Evolutionary conservation across 2,329 filamentous ascomycete genomes (phyloP), one percentile per base, ranked within the genome.

Genomic region (Hymenoscyphus linearis): DNA sequence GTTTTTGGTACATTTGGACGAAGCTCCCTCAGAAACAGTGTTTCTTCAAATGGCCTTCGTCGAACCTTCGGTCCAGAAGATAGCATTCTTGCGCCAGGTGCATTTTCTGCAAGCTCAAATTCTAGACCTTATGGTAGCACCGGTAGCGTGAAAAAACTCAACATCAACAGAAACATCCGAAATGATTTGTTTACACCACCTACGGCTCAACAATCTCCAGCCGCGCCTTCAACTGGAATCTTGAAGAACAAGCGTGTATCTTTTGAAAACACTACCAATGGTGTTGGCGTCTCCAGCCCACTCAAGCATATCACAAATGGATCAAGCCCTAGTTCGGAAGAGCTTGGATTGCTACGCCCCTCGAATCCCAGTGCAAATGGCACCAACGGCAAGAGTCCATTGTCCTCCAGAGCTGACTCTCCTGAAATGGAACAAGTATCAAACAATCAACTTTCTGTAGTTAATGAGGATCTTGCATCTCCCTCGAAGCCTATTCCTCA

Each of bases 111-210:
- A 27, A 88, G 84, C 70, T 78, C 83, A 18, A 81, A 80, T 61
- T 80, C 83, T 37, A 84, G 87, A 61, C 82, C 85, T 67, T 88
- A 87, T 57, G 83, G 85, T n/a, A 85, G 81, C 71, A 82, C 82
- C 55, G 84, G 85, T 52, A 90, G 84, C 72, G 85, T 96, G 68
- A 97, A 97, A 79, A 93, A 92, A 74, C 83, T 99, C 60, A 89
- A 93, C 58, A 97, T 99, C 73, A 96, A 97, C 76, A 88, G 91
- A 65, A 89, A 88, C 67, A 81, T 99, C 72, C 85, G 90, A 59
- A 92, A 83, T 61, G 88, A 91, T 69, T 78, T 87, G 16, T 89
- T 88, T 72, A 82, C 80, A 2, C 84, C 84, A 1, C 84, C 85
- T 0, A 80, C 77, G 14, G 58, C 63, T 36, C 72, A 62, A 64